A percentile compares a stretch with the other conserved stretches of the same genome.
These are phyloP conservation scores for Glarea lozoyensis DNA, from an alignment of 495 filamentous ascomycete species.

Conservation along the genomic window DNA sequence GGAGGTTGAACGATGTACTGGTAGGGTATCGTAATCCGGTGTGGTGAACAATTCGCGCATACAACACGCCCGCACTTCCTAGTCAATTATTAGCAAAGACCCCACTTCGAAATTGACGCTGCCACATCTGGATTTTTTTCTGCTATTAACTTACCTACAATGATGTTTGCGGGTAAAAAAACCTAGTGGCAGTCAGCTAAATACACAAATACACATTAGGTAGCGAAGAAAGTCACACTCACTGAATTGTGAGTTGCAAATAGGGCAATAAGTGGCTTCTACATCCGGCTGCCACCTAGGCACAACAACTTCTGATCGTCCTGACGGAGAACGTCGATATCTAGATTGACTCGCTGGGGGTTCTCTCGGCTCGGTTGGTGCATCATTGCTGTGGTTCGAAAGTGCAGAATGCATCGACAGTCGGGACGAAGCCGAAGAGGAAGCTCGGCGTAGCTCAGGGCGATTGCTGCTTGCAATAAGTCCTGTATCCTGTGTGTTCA, in stretches of 20 bases:
- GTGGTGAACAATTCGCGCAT: slow-evolving; percentile 83
- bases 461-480: no score
- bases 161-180: slow-evolving; percentile 91
- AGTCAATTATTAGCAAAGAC: no score
- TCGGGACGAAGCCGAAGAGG: no score
- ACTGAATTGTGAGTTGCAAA: slow-evolving; percentile 67
- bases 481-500: no score
- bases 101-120: no score
- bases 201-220: background rate
- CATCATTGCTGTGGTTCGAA: background rate
- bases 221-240: background rate
- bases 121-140: no score
- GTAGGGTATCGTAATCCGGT: slow-evolving; percentile 87
- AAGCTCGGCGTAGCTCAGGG: no score
- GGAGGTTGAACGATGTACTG: slow-evolving; percentile 89
- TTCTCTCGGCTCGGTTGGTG: background rate
- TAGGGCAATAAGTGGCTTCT: slow-evolving; percentile 70
- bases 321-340: background rate
- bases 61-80: slow-evolving; percentile 96
- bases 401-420: no score
- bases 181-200: slow-evolving; percentile 11
- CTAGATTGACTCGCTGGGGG: slow-evolving; percentile 1
- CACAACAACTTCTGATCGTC: slow-evolving; percentile 30
- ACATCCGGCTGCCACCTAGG: slow-evolving; percentile 83
- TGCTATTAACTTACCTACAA: slow-evolving; percentile 50